Base-by-base conservation (phyloP, 306 rosid genomes). In the Astragalus membranaceus region DNA sequence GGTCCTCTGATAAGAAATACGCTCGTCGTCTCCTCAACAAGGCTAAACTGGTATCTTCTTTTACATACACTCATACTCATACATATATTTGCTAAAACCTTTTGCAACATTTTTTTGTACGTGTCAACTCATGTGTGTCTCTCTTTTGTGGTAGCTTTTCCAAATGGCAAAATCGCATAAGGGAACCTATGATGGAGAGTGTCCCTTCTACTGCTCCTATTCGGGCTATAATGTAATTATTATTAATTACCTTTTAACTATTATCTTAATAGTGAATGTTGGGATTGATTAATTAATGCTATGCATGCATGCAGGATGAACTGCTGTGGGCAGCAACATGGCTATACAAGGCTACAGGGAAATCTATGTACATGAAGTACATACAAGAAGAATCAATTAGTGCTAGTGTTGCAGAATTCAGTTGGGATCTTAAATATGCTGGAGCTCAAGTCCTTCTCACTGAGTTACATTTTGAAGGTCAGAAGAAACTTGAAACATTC, bases 361-460 rank as follows among this genome's bases (percentile, higher is more conserved):
- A 56, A 58, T 8, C 85, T 0, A 1, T 64, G 47, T 91, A 88
- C 44, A 7, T 90, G 53, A 65, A 82, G 67, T 94, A 74, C 50
- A 46, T 94, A 23, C 15, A 67, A 66, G 95, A 90, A 66, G 95
- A 94, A 33, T 3, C 86, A 56, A 87, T 88, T 8, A 85, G 87
- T 70, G 97, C 87, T 2, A 13, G 6, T 26, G 98, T 94, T 2
- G 46, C 84, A 4, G 98, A 91, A 72, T 94, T 94, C 53, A 94
- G 97, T 60, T 94, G 98, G 98, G 98, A 94, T 54, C 97, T 94
- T 41, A 94, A 94, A 75, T 94, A 88, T 65, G 96, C 97, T 3
- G 97, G 98, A 67, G 91, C 89, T 52, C 97, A 91, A 87, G 51
- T 88, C 77, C 84, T 94, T 54, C 85, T 94, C 4, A 75, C 65